Conservation (phyloP, 163 green algal genomes). For the Prototheca wickerhamii region DNA sequence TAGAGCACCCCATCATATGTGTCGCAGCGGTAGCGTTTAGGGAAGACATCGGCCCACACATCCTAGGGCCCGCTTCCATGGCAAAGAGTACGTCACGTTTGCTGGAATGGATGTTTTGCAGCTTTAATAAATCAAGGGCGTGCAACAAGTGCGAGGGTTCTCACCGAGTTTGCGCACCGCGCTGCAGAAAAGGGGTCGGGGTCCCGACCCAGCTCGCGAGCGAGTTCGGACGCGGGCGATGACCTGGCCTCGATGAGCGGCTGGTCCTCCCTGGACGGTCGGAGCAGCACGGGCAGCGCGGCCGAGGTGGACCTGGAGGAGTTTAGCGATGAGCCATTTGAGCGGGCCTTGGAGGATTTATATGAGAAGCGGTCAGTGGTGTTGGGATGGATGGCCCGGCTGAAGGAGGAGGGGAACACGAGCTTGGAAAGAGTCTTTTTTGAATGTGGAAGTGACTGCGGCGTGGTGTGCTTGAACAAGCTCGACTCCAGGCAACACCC, state of each 20-base stretch:
- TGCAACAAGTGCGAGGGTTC: neutral
- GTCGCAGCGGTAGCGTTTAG: too few relatives aligned
- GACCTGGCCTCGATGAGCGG: conserved; percentile 3
- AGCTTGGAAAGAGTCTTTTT: neutral
- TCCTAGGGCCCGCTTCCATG: neutral
- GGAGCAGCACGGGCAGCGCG: neutral
- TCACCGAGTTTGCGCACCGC: neutral
- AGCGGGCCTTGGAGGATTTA: conserved; percentile 21
- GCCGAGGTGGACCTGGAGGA: conserved; percentile 2
- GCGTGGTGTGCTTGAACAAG: neutral
- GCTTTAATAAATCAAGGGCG: too few relatives aligned
- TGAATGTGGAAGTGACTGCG: too few relatives aligned
- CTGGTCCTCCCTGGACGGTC: conserved; percentile 1
- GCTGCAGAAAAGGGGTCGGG: neutral
- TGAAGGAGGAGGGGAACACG: neutral
- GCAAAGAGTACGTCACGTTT: neutral
- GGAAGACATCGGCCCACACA: too few relatives aligned
- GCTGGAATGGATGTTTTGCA: too few relatives aligned
- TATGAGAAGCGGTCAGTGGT: conserved; percentile 33
- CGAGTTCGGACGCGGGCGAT: neutral
- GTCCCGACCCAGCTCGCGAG: neutral
- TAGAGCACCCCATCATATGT: too few relatives aligned
- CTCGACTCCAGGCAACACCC: too few relatives aligned
- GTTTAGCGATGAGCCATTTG: conserved; percentile 27
- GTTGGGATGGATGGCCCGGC: neutral